Conservation (phyloP, 352 stramenopile genomes). For the Salisapilia sapeloensis region DNA sequence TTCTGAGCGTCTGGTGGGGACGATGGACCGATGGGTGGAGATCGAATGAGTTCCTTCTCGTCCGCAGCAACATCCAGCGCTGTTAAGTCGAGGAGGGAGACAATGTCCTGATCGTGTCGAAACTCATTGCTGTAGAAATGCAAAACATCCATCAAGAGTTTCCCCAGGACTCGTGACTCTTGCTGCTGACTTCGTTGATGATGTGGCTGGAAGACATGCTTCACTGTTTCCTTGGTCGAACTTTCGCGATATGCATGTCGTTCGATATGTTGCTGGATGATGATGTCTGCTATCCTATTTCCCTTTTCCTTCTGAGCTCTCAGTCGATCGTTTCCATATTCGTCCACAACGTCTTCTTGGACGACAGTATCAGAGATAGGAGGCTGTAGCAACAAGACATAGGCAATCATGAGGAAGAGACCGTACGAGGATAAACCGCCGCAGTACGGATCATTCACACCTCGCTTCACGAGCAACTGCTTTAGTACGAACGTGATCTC, state of each 20-base stretch:
- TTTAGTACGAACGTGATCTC: slow-evolving; percentile 82
- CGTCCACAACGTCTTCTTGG: no score
- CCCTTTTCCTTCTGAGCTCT: no score
- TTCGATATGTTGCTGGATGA: no score
- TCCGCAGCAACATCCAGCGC: slow-evolving; percentile 3
- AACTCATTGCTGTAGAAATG: slow-evolving; percentile 78
- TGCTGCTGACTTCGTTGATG: slow-evolving; percentile 29
- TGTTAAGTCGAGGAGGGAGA: slow-evolving; percentile 19
- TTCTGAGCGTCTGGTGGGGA: slow-evolving; percentile 6
- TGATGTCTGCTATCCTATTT: no score
- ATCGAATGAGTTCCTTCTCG: no score
- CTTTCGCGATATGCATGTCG: no score
- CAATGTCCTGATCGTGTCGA: slow-evolving; percentile 44
- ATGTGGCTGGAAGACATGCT: no score
- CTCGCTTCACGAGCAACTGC: slow-evolving; percentile 74
- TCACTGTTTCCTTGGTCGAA: no score
- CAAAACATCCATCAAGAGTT: slow-evolving; percentile 71
- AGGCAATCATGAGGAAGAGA: slow-evolving; percentile 64
- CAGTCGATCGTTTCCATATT: no score
- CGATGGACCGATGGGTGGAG: neutral
- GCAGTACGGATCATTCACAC: slow-evolving; percentile 80
- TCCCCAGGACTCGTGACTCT: slow-evolving; percentile 37
- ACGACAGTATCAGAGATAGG: no score
- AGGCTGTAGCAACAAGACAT: no score
- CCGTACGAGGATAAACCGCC: slow-evolving; percentile 84